Base-by-base conservation (phyloP, 768 basidiomycete genomes). In the Podaxis sp. region DNA sequence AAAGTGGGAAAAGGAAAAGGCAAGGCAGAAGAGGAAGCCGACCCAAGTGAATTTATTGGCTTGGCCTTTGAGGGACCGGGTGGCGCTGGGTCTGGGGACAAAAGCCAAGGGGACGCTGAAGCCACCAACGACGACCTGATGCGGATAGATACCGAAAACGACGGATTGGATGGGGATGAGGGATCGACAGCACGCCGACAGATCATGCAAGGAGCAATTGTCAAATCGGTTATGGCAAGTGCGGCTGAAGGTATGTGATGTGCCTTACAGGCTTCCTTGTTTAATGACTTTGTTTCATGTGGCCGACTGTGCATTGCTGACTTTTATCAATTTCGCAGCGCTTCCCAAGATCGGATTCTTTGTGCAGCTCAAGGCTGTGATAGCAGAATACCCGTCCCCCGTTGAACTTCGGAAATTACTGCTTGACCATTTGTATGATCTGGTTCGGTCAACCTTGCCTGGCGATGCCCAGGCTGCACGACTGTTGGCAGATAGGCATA, bases 141-240 rank as follows among this genome's bases (percentile, higher is more conserved):
- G 39, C 77, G 74, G 9, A 74, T 72, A 51, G 77, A 77, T 64
- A 78, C 78, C 44, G 69, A 69, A 36, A 78, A 78, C 63, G 77
- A 77, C 36, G 61, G 84, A 59, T 73, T 75, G 64, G 81, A 77
- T 49, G 77, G 76, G 38, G 81, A 77, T 15, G 80, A 77, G 42
- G 82, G 83, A 53, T 80, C 83, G 59, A 79, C 79, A 49, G 89
- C 89, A 19, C 80, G 90, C 56, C 79, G 78, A 69, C 83, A 83
- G 48, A 86, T 95, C 70, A 82, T 94, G 81, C 78, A 87, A 56
- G 93, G 93, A 26, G 91, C 83, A 3, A 92, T 94, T 68, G 90
- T 92, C 42, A 87, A 84, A 70, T 82, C 87, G 49, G 92, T 92
- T n/a, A 84, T 95, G 54, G 76, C 80, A 19, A 89, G 83, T 66